These are phyloP conservation scores for Globisporangium viniferum DNA, from an alignment of 352 stramenopile genomes.

Conservation along the genomic window DNA sequence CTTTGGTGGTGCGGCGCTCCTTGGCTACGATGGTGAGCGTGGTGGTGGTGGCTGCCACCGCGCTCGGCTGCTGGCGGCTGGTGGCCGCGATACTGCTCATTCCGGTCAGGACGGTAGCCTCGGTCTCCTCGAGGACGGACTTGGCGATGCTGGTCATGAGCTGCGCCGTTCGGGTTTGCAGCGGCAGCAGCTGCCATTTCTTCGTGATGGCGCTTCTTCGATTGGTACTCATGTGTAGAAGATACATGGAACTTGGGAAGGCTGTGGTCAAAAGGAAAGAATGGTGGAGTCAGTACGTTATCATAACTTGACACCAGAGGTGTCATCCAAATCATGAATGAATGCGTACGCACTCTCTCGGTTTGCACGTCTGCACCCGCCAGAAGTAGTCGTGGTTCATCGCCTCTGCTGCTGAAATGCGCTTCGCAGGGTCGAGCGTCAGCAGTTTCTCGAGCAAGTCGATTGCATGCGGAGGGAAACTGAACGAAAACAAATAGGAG, in stretches of 20 bases:
- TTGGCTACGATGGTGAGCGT: conserved; percentile 5
- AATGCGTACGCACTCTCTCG: conserved; percentile 67
- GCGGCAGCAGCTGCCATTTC: conserved; percentile 57
- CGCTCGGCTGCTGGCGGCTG: conserved; percentile 2
- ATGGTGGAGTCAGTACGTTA: not conserved
- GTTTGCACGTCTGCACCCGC: conserved; percentile 82
- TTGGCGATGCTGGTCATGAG: conserved; percentile 19
- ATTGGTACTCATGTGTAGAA: conserved; percentile 84
- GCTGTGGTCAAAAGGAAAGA: conserved; percentile 25
- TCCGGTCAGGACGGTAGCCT: conserved; percentile 16
- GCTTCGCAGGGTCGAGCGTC: conserved; percentile 92
- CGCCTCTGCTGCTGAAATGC: conserved; percentile 93
- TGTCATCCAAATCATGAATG: not conserved
- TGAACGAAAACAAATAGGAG: conserved; percentile 16
- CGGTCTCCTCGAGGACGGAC: conserved; percentile 14
- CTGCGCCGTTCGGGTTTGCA: conserved; percentile 16
- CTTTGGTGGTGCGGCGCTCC: conserved; percentile 11
- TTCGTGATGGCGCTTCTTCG: conserved; percentile 81
- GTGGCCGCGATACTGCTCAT: conserved; percentile 21
- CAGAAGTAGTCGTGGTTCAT: conserved; percentile 98
- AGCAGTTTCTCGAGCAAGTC: conserved; percentile 94
- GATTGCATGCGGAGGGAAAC: conserved; percentile 72
- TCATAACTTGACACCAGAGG: not conserved
- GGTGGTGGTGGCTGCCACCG: conserved; percentile 7
- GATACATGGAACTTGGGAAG: conserved; percentile 84